phyloP scores from a whole-genome alignment of 2,329 filamentous ascomycete genomes.

The Teratosphaeria epicoccoides region DNA sequence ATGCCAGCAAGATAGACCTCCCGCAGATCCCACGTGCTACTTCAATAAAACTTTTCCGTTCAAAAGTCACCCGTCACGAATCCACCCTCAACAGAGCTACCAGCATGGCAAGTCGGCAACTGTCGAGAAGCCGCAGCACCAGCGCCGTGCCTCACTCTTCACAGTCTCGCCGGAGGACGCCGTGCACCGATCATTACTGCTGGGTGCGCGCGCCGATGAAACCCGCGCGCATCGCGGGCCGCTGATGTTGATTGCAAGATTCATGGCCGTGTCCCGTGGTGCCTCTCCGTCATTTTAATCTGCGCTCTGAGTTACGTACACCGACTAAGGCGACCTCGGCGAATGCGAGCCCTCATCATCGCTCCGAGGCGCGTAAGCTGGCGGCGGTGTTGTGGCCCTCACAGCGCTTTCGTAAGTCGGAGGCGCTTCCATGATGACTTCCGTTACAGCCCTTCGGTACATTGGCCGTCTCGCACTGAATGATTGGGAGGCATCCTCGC shows the following conservation, averaged over 20 bases:
- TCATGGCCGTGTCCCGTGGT: neutral
- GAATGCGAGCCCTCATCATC: conserved; percentile 16
- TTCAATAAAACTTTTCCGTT: no score
- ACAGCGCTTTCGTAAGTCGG: conserved; percentile 22
- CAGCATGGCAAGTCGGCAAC: no score
- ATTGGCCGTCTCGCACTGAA: conserved; percentile 7
- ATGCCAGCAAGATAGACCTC: neutral
- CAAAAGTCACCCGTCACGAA: no score
- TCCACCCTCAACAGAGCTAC: no score
- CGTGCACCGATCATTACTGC: no score
- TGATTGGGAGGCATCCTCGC: conserved; percentile 7
- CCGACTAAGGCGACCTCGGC: conserved; percentile 3
- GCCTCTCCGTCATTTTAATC: neutral
- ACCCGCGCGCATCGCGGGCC: no score
- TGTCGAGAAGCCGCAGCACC: no score
- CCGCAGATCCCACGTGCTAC: no score
- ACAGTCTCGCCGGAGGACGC: no score
- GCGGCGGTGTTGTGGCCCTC: conserved; percentile 19
- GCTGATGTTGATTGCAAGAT: neutral
- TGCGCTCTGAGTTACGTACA: neutral
- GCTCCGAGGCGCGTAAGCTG: conserved; percentile 21
- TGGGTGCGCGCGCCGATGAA: no score
- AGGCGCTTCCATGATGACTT: conserved; percentile 17
- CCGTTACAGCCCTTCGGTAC: conserved; percentile 18
- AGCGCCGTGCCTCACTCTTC: no score